Evolutionary conservation across 805 yeast species (phyloP).

Genomic region (Tetrapisispora fleetii): DNA sequence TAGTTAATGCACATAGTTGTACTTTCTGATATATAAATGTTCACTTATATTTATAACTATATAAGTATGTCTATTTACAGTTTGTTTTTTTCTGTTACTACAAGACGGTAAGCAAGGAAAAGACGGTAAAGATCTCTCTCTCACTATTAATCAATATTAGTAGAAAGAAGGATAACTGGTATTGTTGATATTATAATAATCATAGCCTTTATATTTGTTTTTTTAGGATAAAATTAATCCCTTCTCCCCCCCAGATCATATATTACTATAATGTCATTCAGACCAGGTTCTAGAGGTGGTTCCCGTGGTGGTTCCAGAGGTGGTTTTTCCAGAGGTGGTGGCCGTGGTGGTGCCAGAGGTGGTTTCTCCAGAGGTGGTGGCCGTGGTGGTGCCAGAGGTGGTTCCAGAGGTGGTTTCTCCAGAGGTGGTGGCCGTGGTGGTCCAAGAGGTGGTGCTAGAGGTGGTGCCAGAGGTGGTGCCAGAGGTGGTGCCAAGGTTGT

Average conservation of each 20-base stretch:
- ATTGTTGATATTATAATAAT: too few relatives aligned
- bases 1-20: neutral
- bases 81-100: too few relatives aligned
- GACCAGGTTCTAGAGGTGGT: slow-evolving; percentile 59
- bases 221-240: neutral
- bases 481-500: slow-evolving; percentile 91
- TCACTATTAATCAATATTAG: neutral
- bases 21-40: neutral
- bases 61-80: neutral
- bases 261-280: slow-evolving; percentile 54
- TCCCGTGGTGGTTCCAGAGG: slow-evolving; percentile 47
- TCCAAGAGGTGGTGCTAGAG: slow-evolving; percentile 48
- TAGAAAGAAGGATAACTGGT: neutral
- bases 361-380: slow-evolving; percentile 46
- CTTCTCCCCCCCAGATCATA: neutral
- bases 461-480: slow-evolving; percentile 76
- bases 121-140: neutral
- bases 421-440: slow-evolving; percentile 42
- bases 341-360: slow-evolving; percentile 42
- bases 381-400: slow-evolving; percentile 44
- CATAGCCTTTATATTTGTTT: neutral
- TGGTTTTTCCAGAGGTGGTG: slow-evolving; percentile 45
- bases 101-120: neutral
- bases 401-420: slow-evolving; percentile 41
- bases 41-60: too few relatives aligned